Conservation (phyloP, 257 asterid species). For the Echites panduratus region DNA sequence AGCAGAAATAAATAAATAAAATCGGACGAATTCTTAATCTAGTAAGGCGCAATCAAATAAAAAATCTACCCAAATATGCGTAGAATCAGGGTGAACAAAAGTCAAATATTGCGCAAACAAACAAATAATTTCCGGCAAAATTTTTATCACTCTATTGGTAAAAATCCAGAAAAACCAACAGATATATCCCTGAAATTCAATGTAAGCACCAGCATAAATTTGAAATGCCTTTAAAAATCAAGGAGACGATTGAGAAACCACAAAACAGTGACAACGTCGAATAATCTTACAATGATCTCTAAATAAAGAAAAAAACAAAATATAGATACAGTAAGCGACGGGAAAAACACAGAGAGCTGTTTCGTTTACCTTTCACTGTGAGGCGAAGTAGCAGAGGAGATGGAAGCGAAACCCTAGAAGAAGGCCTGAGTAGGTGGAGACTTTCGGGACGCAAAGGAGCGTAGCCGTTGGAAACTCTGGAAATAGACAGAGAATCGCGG, state of each 20-base stretch:
- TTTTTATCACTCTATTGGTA: not conserved
- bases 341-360: not conserved
- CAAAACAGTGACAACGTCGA: not conserved
- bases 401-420: constrained; percentile 10
- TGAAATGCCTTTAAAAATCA: not conserved
- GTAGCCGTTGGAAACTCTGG: constrained; percentile 6
- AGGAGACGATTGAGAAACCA: not conserved
- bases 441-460: not conserved
- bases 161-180: not conserved
- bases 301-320: not conserved
- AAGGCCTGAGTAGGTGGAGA: constrained; percentile 3
- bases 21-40: not conserved
- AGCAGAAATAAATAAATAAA: not conserved
- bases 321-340: no score
- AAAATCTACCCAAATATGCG: not conserved
- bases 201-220: not conserved
- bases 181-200: not conserved
- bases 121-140: not conserved
- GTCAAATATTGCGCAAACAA: not conserved
- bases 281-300: not conserved
- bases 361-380: no score
- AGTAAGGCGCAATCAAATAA: not conserved
- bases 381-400: not conserved
- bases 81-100: not conserved
- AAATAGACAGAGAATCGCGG: not conserved